A percentile compares a stretch with the other conserved stretches of the same genome.
Evolutionary conservation across 2,329 filamentous ascomycete genomes (phyloP).

Genomic region (Alternaria ethzedia): DNA sequence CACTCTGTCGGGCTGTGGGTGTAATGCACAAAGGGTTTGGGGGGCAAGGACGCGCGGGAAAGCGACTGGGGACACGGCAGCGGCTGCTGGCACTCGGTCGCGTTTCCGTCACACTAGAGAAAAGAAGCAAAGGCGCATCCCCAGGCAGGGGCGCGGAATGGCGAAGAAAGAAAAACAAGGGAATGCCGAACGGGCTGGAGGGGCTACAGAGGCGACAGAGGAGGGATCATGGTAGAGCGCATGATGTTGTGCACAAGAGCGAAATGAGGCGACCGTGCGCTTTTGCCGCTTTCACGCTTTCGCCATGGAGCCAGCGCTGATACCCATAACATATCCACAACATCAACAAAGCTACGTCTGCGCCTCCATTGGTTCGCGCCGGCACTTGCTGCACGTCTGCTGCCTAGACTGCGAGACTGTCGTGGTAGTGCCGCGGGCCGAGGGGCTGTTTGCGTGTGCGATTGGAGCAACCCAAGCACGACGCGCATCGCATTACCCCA

Average conservation of each 20-base stretch:
- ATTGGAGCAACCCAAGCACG: constrained; percentile 20
- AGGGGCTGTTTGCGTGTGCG: constrained; percentile 22
- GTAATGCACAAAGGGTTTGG: constrained; percentile 29
- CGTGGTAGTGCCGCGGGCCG: constrained; percentile 20
- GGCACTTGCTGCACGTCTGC: constrained; percentile 14
- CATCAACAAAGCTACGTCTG: constrained; percentile 22
- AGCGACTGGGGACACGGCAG: constrained; percentile 25
- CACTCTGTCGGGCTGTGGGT: constrained; percentile 22
- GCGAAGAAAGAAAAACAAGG: constrained; percentile 34
- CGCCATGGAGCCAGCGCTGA: constrained; percentile 6
- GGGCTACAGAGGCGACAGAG: constrained; percentile 23
- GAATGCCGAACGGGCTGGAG: constrained; percentile 33
- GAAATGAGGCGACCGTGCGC: constrained; percentile 19
- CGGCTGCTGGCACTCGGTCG: constrained; percentile 33
- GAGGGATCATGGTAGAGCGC: constrained; percentile 25
- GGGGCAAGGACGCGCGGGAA: constrained; percentile 30
- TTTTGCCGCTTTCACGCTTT: constrained; percentile 11
- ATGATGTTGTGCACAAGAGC: constrained; percentile 37
- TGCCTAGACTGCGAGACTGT: constrained; percentile 17
- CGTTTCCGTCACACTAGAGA: constrained; percentile 35
- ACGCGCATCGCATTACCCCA: constrained; percentile 12
- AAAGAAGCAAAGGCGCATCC: constrained; percentile 34
- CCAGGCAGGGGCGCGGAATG: constrained; percentile 40
- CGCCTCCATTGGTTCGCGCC: constrained; percentile 14
- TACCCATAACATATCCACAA: constrained; percentile 10